Percentiles rank a stretch among this genome's conserved stretches.
Evolutionary conservation across 129 eudicot species (phyloP).

Genomic region (Glebionis coronaria): DNA sequence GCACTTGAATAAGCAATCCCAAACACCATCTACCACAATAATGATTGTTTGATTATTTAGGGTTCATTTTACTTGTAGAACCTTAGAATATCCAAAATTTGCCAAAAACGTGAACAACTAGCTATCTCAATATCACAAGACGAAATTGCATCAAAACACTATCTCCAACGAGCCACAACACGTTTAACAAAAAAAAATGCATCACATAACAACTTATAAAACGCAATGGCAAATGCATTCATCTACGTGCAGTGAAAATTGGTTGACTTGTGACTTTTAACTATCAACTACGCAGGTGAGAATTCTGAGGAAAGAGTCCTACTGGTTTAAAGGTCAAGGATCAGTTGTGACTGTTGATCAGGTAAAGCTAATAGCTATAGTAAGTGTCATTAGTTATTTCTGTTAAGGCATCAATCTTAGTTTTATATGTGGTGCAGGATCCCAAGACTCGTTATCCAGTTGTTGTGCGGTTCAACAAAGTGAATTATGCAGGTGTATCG

Average conservation of each 20-base stretch:
- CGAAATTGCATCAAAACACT: no score
- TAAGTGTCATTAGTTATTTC: slow-evolving; percentile 32
- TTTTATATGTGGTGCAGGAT: slow-evolving; percentile 51
- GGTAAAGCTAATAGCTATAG: slow-evolving; percentile 28
- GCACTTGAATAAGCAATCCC: not conserved
- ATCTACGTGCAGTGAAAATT: no score
- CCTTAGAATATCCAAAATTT: no score
- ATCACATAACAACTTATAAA: not conserved
- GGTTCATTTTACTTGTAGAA: no score
- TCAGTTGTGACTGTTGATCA: slow-evolving; percentile 67
- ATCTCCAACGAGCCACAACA: no score
- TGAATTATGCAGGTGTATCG: slow-evolving; percentile 92
- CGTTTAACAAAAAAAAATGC: not conserved
- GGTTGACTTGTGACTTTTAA: not conserved
- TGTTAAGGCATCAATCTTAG: not conserved
- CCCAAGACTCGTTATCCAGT: slow-evolving; percentile 93
- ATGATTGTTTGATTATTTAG: no score
- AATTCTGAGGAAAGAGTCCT: slow-evolving; percentile 89
- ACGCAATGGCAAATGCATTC: not conserved
- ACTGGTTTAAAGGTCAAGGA: slow-evolving; percentile 60
- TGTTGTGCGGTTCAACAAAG: slow-evolving; percentile 95
- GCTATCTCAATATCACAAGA: not conserved
- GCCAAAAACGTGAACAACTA: not conserved
- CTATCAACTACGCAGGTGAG: slow-evolving; percentile 54
- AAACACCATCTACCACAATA: no score